Evolutionary conservation across 495 filamentous ascomycete genomes (phyloP), one percentile per base, ranked within the genome.

Genomic region (Paragyromitra xinjiangensis): DNA sequence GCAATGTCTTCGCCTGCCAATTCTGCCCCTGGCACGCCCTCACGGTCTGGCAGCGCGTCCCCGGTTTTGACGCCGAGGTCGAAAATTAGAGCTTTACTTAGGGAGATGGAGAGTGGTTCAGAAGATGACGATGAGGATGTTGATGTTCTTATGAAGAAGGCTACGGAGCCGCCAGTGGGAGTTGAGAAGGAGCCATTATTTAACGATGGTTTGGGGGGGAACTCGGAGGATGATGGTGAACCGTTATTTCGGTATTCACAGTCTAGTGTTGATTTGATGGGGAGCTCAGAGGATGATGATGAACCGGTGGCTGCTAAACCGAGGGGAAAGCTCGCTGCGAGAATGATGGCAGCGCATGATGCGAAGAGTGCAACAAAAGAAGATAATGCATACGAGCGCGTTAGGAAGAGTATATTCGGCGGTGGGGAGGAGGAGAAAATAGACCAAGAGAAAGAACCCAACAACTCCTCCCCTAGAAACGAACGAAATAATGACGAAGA

Each of bases 41-140:
- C 63, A 6, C 39, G 63, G 48, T 34, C 59, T 24, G 45, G 73
- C 50, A 76, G 59, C 55, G 58, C 58, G 64, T 81, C 78, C 19
- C 79, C 69, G 19, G 62, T 87, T 45, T 84, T 93, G 65, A 93
- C 92, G 0, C 92, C 92, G 19, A 87, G 87, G 26, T 89, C 87
- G 71, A 94, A 93, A 81, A 87, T 93, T 80, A 89, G 88, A 81
- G 90, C 90, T 48, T 84, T 93, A 83, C 83, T 94, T 40, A 91
- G 90, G 34, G 80, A 85, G 19, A 87, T 93, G 56, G 88, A 91
- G 40, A 87, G 87, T 70, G 88, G 85, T 53, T 88, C 86, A 0
- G 90, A 91, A 3, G 84, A 86, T 7, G 89, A 90, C 8, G 73
- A 72, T n/a, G 63, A 71, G n/a, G 40, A 51, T 24, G 80, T 66